Conservation (phyloP, 441 rosid species). For the Rhodomyrtus psidioides region DNA sequence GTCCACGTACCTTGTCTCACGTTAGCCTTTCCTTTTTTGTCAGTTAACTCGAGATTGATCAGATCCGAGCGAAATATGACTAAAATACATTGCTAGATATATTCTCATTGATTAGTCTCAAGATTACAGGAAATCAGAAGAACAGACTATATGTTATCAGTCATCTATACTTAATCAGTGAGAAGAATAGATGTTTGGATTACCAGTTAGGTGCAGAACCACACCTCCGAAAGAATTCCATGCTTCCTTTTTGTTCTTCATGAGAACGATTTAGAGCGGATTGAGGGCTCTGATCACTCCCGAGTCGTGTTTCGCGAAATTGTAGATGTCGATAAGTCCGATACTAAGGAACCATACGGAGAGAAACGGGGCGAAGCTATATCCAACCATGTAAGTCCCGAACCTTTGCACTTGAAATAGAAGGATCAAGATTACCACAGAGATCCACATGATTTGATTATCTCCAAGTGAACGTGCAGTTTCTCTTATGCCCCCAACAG, state of each 20-base stretch:
- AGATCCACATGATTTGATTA: not conserved
- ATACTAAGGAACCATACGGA: not conserved
- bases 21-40: too few relatives aligned
- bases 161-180: too few relatives aligned
- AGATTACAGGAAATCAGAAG: too few relatives aligned
- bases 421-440: constrained; percentile 18
- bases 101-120: too few relatives aligned
- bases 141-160: too few relatives aligned
- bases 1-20: too few relatives aligned
- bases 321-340: not conserved
- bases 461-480: constrained; percentile 6
- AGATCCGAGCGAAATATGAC: too few relatives aligned
- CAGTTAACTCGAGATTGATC: too few relatives aligned
- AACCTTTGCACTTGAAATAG: constrained; percentile 26
- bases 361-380: constrained; percentile 26
- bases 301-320: not conserved
- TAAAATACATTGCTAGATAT: too few relatives aligned
- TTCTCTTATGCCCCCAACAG: constrained; percentile 23
- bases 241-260: not conserved
- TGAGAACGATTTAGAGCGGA: not conserved
- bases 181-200: not conserved
- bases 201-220: not conserved
- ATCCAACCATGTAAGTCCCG: constrained; percentile 30
- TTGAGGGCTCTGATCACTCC: not conserved
- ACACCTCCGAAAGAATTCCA: not conserved